Base-by-base conservation (phyloP, 148 eudicot genomes). In the Camellia sinensis region DNA sequence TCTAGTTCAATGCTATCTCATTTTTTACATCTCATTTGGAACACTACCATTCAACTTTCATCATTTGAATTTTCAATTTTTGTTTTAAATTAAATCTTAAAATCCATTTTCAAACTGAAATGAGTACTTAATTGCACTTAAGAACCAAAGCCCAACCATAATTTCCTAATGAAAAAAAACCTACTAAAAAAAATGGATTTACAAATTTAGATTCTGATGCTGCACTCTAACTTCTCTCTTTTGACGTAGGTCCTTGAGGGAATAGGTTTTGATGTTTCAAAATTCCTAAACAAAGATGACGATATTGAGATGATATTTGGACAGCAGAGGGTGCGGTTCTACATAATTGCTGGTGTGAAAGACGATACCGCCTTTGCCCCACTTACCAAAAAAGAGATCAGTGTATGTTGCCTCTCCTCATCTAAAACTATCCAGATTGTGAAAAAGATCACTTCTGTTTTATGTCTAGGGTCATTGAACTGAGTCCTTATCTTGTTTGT, bases 311-410 rank as follows among this genome's bases (percentile, higher is more conserved):
- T 85, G 83, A 88, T 89, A 76, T 96, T 93, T 86, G 99, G 99
- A 62, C 98, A 91, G 86, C 99, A 96, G 87, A 87, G 99, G 78
- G 99, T 93, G 84, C 91, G 99, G 66, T 92, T 96, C 44, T 96
- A 96, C 83, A 93, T 96, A 63, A 85, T 93, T 88, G 89, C 97
- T 69, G 99, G 97, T 64, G 97, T 96, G 79, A 89, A 83, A 80
- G 97, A 93, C 43, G 93, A 92, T 76, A 96, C 98, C 40, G 57
- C 87, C 21, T 96, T 96, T 86, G 99, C 99, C 50, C 99, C 99
- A 44, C 95, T 71, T 2, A 96, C 99, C 75, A 96, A 96, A 82
- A 96, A 96, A 80, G 99, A 96, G 88, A 96, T 96, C 83, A 96
- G 99, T 77, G 99, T 96, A 96, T 70, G 93, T 69, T 37, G 77